Base-by-base conservation (phyloP, 208 protist species). In the Crithidia acanthocephali region DNA sequence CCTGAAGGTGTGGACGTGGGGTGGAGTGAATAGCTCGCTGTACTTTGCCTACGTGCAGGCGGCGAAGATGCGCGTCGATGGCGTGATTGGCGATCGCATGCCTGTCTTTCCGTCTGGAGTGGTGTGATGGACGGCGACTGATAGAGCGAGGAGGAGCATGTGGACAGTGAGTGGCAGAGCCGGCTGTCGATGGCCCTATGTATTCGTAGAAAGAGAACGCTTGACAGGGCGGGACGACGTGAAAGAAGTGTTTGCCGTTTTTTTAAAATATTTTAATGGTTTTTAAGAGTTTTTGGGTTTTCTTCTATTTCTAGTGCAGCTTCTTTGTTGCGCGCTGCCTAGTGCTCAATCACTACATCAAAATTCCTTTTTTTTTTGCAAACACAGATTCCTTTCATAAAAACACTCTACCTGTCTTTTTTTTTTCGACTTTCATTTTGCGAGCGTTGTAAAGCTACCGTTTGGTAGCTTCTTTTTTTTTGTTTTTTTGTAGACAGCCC, bases 1-100 rank as follows among this genome's bases (percentile, higher is more conserved):
- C 51, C 61, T 91, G 58, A 80, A 81, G 47, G 86, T 94, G 57
- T 94, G 86, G 85, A 88, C 88, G 44, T 94, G 88, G 88, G 86
- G 88, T 13, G 79, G 87, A 51, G 61, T 48, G 50, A 94, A 94
- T 72, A 88, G 75, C 53, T 62, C 85, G 60, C 51, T 83, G 18
- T 72, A 81, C 62, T 94, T 91, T 60, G 70, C 78, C 10, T 80
- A 85, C 50, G 59, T 74, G 47, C 88, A 94, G 63, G 79, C 71
- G 59, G 22, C 66, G 23, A 56, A 76, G 48, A 90, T 94, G 77
- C 59, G 40, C 15, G 82, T 94, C 10, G 88, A 94, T 64, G 88
- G 84, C 25, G 79, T 94, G 18, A 94, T 94, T 70, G 84, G 85
- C 8, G 88, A 94, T 56, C 83, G 81, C 63, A 83, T 91, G 13